These are phyloP conservation scores for Tylopilus rubrobrunneus DNA, from an alignment of 768 basidiomycete genomes.

Conservation along the genomic window DNA sequence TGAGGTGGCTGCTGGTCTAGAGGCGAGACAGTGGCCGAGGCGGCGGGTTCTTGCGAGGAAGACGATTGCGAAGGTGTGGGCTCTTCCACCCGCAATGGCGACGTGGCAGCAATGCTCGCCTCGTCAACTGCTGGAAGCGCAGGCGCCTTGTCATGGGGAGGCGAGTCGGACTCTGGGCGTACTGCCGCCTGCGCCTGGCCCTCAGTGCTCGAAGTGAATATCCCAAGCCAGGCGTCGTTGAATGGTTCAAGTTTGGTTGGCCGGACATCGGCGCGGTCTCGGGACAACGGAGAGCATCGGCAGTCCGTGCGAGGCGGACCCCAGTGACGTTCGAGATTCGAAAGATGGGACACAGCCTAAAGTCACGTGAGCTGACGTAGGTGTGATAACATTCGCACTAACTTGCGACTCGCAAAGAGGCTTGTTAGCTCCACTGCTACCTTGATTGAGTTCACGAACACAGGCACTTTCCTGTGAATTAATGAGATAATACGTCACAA, in stretches of 20 bases:
- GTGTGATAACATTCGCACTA: constrained; percentile 10
- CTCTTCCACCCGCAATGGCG: constrained; percentile 16
- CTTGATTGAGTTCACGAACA: constrained; percentile 81
- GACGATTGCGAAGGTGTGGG: constrained; percentile 8
- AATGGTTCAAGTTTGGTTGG: too few species aligned
- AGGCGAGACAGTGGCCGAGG: constrained; percentile 22
- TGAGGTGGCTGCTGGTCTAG: constrained; percentile 24
- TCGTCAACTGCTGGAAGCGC: constrained; percentile 33
- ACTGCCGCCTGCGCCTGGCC: constrained; percentile 20
- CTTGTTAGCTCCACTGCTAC: constrained; percentile 75
- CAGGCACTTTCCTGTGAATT: constrained; percentile 62
- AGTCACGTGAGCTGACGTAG: constrained; percentile 2
- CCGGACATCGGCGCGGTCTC: too few species aligned
- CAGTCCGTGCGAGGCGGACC: too few species aligned
- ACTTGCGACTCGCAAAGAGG: constrained; percentile 73
- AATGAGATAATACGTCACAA: not conserved
- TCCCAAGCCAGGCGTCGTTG: constrained; percentile 41
- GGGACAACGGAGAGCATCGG: too few species aligned
- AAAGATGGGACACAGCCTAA: constrained; percentile 86
- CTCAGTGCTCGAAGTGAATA: constrained; percentile 26
- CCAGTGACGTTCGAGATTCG: constrained; percentile 89
- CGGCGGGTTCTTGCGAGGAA: constrained; percentile 8
- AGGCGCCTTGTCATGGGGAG: constrained; percentile 28
- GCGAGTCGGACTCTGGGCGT: constrained; percentile 12
- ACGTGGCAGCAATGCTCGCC: constrained; percentile 7